Base-by-base conservation (phyloP, 2,329 filamentous ascomycete genomes). In the Penicillium expansum region DNA sequence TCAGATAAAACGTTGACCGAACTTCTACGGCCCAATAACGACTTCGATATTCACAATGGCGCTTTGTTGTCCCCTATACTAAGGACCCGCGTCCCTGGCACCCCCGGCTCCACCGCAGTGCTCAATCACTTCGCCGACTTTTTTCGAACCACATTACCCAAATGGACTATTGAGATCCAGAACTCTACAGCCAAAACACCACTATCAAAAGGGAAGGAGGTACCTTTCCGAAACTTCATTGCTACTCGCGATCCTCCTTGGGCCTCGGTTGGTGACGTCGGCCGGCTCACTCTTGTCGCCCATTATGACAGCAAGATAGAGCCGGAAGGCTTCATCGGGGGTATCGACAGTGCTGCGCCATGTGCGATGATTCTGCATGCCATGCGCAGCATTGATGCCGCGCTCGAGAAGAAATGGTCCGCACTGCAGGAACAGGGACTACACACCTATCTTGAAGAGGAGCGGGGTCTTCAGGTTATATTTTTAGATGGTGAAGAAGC, bases 401-500 rank as follows among this genome's bases (percentile, higher is more conserved):
- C 90, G 2, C 76, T 97, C 71, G 90, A 87, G 30, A 83, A 82
- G 70, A 96, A 93, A 76, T 97, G 94, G 90, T 82, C 84, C 30
- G 82, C 81, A 32, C 90, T 92, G 84, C 74, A 85, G 62, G 82
- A 79, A 5, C 80, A 82, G 4, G 87, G 83, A 5, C 67, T 72
- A 2, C 74, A 78, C 43, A 71, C 74, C 5, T 69, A 69, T 20
- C 74, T 94, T 22, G 90, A 92, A 41, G 89, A 88, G 64, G 86
- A 90, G 62, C 87, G 86, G 69, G 93, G 93, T 0, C 82, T 99
- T 33, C 94, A 97, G 77, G 89, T 99, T 29, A 63, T 99, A 29
- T 82, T 99, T 54, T 76, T 99, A 8, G 94, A 99, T 69, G 94
- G 94, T 5, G 94, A 99, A 76, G 94, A 99, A 74, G 92, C 94